Evolutionary conservation across 2,329 filamentous ascomycete species (phyloP).

Genomic region (Colletotrichum australisinense): DNA sequence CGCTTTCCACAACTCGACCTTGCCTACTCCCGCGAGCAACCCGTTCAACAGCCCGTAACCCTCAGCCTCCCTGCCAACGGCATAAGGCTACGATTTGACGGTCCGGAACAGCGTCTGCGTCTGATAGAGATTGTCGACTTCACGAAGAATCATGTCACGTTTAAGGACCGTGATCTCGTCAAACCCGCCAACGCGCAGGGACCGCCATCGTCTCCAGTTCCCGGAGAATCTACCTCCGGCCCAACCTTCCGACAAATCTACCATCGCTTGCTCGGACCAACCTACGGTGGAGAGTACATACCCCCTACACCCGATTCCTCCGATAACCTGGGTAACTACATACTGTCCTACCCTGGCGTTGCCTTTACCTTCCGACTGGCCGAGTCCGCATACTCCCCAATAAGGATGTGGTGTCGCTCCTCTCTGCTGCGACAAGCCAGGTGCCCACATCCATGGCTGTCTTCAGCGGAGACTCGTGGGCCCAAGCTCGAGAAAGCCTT

Average conservation of each 20-base stretch:
- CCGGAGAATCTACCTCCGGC: slow-evolving; percentile 57
- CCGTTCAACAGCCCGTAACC: slow-evolving; percentile 80
- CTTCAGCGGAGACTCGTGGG: slow-evolving; percentile 92
- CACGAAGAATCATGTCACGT: slow-evolving; percentile 83
- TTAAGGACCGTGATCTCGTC: slow-evolving; percentile 82
- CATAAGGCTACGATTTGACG: slow-evolving; percentile 91
- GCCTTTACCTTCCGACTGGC: slow-evolving; percentile 91
- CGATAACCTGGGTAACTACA: slow-evolving; percentile 77
- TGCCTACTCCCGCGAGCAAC: slow-evolving; percentile 79
- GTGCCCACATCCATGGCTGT: slow-evolving; percentile 89
- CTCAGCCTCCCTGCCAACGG: slow-evolving; percentile 87
- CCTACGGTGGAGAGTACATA: slow-evolving; percentile 93
- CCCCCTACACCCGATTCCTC: slow-evolving; percentile 65
- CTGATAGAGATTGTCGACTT: slow-evolving; percentile 94
- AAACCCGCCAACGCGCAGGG: slow-evolving; percentile 63
- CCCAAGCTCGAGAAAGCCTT: slow-evolving; percentile 79
- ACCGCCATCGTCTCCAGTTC: slow-evolving; percentile 41
- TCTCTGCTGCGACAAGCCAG: slow-evolving; percentile 79
- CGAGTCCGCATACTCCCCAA: slow-evolving; percentile 77
- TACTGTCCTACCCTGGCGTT: slow-evolving; percentile 93
- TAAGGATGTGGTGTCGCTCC: slow-evolving; percentile 86
- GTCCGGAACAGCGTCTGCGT: slow-evolving; percentile 89
- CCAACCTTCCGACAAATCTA: slow-evolving; percentile 92
- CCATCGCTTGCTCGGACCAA: slow-evolving; percentile 91
- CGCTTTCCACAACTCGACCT: slow-evolving; percentile 87